Evolutionary conservation across 495 filamentous ascomycete genomes (phyloP).

Genomic region (Clavariopsis aquatica): DNA sequence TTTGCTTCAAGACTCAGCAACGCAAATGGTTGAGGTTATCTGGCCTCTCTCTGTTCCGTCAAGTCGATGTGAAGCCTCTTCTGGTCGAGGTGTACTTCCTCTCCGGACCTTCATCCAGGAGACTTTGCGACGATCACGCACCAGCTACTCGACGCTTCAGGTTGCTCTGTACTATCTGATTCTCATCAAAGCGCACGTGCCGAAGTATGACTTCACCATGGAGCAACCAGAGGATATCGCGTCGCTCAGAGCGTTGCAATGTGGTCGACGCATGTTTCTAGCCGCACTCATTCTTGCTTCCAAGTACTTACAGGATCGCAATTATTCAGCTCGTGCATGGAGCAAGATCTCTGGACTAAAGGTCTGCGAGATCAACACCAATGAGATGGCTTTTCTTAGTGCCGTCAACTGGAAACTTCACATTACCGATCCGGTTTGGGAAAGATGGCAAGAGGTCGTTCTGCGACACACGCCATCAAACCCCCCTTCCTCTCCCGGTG

Average conservation of each 20-base stretch:
- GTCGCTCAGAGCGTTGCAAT: slow-evolving; percentile 80
- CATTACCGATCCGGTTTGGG: slow-evolving; percentile 82
- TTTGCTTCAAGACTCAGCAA: slow-evolving; percentile 78
- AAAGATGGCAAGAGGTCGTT: slow-evolving; percentile 90
- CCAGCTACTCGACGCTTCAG: slow-evolving; percentile 95
- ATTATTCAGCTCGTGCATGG: slow-evolving; percentile 96
- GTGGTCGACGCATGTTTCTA: slow-evolving; percentile 96
- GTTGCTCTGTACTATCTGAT: slow-evolving; percentile 96
- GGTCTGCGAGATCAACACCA: slow-evolving; percentile 89
- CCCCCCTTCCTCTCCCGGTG: slow-evolving; percentile 60
- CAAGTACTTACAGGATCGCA: slow-evolving; percentile 96
- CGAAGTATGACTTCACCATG: slow-evolving; percentile 78
- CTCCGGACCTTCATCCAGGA: slow-evolving; percentile 96
- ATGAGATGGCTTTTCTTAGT: slow-evolving; percentile 88
- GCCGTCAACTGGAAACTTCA: slow-evolving; percentile 94
- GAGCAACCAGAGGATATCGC: slow-evolving; percentile 79
- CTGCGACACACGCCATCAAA: slow-evolving; percentile 74
- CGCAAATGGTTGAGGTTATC: slow-evolving; percentile 95
- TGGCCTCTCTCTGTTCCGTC: slow-evolving; percentile 76
- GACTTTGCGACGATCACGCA: slow-evolving; percentile 88
- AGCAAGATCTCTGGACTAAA: slow-evolving; percentile 96
- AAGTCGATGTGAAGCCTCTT: slow-evolving; percentile 53
- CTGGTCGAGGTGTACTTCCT: slow-evolving; percentile 72
- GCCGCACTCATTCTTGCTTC: slow-evolving; percentile 90
- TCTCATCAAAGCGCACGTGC: slow-evolving; percentile 88